Evolutionary conservation across 768 basidiomycete genomes (phyloP).

Genomic region (Paxillus ammoniavirescens): DNA sequence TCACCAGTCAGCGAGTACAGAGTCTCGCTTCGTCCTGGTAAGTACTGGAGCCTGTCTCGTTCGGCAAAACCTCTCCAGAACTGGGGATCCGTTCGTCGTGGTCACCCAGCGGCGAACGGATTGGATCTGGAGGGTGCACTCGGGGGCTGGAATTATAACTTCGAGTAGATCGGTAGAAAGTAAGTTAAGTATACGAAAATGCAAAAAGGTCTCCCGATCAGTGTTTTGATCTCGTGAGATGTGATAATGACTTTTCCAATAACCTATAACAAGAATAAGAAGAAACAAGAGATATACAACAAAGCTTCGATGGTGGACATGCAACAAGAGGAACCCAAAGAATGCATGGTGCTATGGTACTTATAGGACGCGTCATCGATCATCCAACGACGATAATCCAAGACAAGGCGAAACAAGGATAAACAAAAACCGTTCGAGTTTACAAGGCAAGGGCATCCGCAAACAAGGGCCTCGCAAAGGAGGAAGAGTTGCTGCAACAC

Average conservation of each 20-base stretch:
- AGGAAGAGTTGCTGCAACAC: not conserved
- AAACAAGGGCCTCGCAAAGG: not conserved
- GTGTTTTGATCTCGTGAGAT: not conserved
- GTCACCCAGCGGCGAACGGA: not conserved
- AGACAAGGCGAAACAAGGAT: not conserved
- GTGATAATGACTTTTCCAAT: not conserved
- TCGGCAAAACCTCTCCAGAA: conserved; percentile 10
- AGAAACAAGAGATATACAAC: conserved; percentile 11
- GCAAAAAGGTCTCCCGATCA: no score
- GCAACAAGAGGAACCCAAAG: not conserved
- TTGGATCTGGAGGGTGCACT: conserved; percentile 9
- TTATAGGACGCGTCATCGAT: not conserved
- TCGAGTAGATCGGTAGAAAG: no score
- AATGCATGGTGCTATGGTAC: not conserved
- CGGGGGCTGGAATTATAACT: not conserved
- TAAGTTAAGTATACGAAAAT: not conserved
- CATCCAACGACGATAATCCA: not conserved
- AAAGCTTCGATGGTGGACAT: not conserved
- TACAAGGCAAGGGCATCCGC: no score
- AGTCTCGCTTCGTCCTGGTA: conserved; percentile 19
- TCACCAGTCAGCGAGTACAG: conserved; percentile 7
- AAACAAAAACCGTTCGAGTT: not conserved
- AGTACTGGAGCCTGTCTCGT: not conserved
- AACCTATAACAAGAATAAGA: not conserved
- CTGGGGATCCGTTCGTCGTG: not conserved